Base-by-base conservation (phyloP, 495 filamentous ascomycete genomes). In the Sporormia fimetaria region DNA sequence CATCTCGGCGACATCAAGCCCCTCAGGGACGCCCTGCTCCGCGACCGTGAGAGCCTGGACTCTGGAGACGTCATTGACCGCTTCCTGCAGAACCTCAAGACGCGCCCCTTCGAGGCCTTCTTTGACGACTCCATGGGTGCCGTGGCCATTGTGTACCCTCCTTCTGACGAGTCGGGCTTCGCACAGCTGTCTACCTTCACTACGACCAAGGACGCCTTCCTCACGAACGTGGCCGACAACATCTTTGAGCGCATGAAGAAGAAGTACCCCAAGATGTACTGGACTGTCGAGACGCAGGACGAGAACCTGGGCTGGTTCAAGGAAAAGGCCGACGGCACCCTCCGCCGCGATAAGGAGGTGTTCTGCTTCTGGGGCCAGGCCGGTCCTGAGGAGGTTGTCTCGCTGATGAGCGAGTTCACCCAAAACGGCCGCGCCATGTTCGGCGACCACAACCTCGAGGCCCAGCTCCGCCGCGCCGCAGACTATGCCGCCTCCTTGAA, bases 221-320 rank as follows among this genome's bases (percentile, higher is more conserved):
- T 96, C 31, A 87, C 80, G 15, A 96, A 96, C 55, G 78, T 95
- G 21, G 83, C 88, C n/a, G 90, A 98, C 60, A 98, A 98, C 58
- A 82, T 96, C 35, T 94, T 98, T 60, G 78, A 82, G 34, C 75
- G 80, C 38, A 80, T 98, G 56, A 85, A 87, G 67, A 92, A 88
- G 63, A 87, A 95, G 54, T 83, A 84, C 58, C 76, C 83, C 45
- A 87, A 80, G 64, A 73, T 96, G 38, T 78, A 87, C 23, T 98
- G 90, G 88, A 94, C 86, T n/a, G 90, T 95, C 28, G 87, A 84
- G 66, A 80, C 86, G 52, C 83, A 90, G 45, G 90, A 98, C 48
- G 92, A 96, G 71, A 96, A 96, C 60, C 69, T 98, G 54, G 86
- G 83, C 20, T 98, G 90, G 90, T 96, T 96, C 68, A 94, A 92